Base-by-base conservation (phyloP, 805 yeast species). In the Hermanozyma aechmeae region DNA sequence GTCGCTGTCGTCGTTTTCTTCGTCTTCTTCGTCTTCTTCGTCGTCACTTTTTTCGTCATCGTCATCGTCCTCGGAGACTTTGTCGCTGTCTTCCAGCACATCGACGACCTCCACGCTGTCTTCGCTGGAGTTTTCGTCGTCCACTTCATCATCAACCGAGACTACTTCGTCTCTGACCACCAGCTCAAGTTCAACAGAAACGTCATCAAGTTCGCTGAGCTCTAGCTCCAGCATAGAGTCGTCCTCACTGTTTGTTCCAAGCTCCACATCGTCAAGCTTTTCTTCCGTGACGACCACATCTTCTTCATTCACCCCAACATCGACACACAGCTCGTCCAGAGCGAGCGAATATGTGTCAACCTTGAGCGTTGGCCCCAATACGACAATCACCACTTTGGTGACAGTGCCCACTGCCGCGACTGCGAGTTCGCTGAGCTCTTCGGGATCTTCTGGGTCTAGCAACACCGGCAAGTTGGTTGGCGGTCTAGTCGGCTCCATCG, bases 401-500 rank as follows among this genome's bases (percentile, higher is more conserved):
- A 43, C 65, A 1, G 53, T 59, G 2, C 63, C 66, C 4, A 59
- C 66, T 1, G 48, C 56, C 3, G 50, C 54, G 5, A 32, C 40
- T 3, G 34, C 32, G 3, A 26, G 21, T 11, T 33, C 32, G 3
- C 9, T 7, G 9, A 17, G 20, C n/a, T n/a, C n/a, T n/a, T n/a
- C n/a, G n/a, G n/a, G n/a, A n/a, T n/a, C n/a, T n/a, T n/a, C n/a
- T n/a, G 31, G 35, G n/a, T 15, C 24, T 13, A 28, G 25, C 18
- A 21, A 31, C 17, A 30, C 30, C 11, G 33, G 39, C 22, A 59
- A 54, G 35, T 44, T 62, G 24, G 59, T 62, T 14, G 69, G 69
- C 3, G 68, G 69, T 1, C 43, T 62, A 11, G 68, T 62, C n/a
- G 69, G 69, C 0, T 58, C 65, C 2, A 53, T 62, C 15, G 69